Evolutionary conservation across 1,284 basidiomycete species (phyloP).

Genomic region (Termitomyces sp.): DNA sequence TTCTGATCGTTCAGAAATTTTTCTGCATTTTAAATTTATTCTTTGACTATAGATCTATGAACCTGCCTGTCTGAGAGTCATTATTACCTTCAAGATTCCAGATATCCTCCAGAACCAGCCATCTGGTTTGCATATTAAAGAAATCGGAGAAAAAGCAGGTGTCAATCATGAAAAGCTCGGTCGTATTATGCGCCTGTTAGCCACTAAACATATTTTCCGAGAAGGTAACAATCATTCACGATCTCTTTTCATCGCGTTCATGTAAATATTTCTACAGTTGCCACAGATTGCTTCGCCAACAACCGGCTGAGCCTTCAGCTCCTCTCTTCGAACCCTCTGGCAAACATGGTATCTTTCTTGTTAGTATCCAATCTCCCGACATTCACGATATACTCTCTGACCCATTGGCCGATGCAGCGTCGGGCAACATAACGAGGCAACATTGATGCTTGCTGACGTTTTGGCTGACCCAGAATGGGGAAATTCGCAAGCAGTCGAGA

Average conservation of each 20-base stretch:
- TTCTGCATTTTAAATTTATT: neutral
- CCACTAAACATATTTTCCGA: constrained; percentile 32
- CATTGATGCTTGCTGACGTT: neutral
- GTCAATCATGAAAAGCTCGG: constrained; percentile 27
- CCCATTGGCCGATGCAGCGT: neutral
- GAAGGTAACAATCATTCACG: constrained; percentile 25
- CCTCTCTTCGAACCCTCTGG: constrained; percentile 21
- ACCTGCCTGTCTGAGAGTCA: constrained; percentile 14
- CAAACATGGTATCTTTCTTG: neutral
- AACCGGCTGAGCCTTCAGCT: constrained; percentile 29
- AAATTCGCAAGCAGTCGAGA: neutral
- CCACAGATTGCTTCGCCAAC: constrained; percentile 27
- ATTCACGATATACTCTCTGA: neutral
- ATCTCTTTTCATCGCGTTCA: constrained; percentile 18
- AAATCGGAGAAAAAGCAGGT: constrained; percentile 22
- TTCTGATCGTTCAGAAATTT: neutral
- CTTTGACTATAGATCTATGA: neutral
- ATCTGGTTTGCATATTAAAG: constrained; percentile 26
- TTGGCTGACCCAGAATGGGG: constrained; percentile 12
- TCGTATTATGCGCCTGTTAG: constrained; percentile 31
- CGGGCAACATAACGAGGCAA: neutral
- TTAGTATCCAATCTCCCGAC: neutral
- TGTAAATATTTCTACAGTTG: neutral
- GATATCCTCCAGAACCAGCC: constrained; percentile 27
- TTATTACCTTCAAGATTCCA: constrained; percentile 22